Base-by-base conservation (phyloP, 306 rosid species). In the Quercus rubra region DNA sequence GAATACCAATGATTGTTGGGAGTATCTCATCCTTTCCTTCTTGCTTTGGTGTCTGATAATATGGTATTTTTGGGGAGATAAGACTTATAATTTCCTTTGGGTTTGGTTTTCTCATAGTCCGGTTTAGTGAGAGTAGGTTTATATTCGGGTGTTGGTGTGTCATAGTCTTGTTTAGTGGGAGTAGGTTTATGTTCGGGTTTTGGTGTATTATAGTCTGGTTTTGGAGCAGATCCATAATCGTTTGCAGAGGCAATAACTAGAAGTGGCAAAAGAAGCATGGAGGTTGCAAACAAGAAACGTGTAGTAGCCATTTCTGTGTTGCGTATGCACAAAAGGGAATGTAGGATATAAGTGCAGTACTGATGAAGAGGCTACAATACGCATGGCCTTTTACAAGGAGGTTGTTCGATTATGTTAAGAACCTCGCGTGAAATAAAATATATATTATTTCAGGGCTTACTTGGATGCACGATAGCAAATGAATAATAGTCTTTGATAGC, bases 1-100 rank as follows among this genome's bases (percentile, higher is more conserved):
- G 92, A 68, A 88, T 79, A 57, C 64, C 74, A 49, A 83, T 79
- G 84, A 7, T 56, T 7, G 70, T 30, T 6, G 89, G 83, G 6
- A 71, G 52, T 27, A 30, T n/a, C 30, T 51, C 46, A 33, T 55
- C 15, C 3, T 73, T 35, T 57, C 38, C 67, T 57, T 38, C 59
- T 17, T 71, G 55, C 1, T 69, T n/a, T 55, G 80, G 74, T 12
- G 38, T 38, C 55, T 38, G 33, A 18, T 3, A 56, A 2, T 80
- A 9, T 12, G 46, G 69, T 23, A 1, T 20, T 3, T 3, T 54
- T 52, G 1, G 74, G 72, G 12, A 5, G 35, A 27, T 4, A 18
- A 7, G 2, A 8, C 23, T 17, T 15, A 18, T 6, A 38, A 6
- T 6, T 38, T 38, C 19, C 83, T 54, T 74, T 51, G 20, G 75